Evolutionary conservation across 2,329 filamentous ascomycete genomes (phyloP).

Genomic region (Fusarium metavorans): DNA sequence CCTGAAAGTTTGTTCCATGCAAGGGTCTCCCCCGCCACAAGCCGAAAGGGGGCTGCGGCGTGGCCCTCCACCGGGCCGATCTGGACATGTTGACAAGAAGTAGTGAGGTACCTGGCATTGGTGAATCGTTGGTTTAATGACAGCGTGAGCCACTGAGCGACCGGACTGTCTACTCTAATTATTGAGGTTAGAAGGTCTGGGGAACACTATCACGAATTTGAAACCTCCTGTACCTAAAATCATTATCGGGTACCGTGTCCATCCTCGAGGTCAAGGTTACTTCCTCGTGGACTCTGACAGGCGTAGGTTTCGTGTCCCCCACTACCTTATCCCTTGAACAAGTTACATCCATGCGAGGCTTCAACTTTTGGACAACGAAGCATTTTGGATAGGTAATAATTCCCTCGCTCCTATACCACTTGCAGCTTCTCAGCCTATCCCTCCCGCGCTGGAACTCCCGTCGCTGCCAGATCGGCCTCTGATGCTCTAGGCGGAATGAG

Average conservation of each 20-base stretch:
- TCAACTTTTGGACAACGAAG: conserved; percentile 32
- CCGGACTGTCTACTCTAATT: not conserved
- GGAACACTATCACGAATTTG: not conserved
- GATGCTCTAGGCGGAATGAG: conserved; percentile 34
- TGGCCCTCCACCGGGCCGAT: not conserved
- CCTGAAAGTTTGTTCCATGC: not conserved
- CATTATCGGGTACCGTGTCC: not conserved
- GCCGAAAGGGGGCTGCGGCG: conserved; percentile 4
- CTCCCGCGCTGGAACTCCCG: not conserved
- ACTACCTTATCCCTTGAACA: conserved; percentile 33
- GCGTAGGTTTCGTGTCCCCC: conserved; percentile 19
- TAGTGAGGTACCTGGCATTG: not conserved
- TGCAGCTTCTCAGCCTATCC: not conserved
- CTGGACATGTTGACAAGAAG: not conserved
- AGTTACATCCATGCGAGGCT: conserved; percentile 15
- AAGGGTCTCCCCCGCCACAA: conserved; percentile 24
- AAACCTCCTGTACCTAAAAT: not conserved
- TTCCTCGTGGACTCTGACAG: not conserved
- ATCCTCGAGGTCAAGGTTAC: not conserved
- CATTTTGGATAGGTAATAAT: not conserved
- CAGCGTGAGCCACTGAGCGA: not conserved
- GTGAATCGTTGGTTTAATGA: not conserved
- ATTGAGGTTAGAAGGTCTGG: not conserved
- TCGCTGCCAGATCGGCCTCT: not conserved
- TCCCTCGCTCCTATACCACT: conserved; percentile 24